Base-by-base conservation (phyloP, 768 basidiomycete genomes). In the Mycena olivaceomarginata region DNA sequence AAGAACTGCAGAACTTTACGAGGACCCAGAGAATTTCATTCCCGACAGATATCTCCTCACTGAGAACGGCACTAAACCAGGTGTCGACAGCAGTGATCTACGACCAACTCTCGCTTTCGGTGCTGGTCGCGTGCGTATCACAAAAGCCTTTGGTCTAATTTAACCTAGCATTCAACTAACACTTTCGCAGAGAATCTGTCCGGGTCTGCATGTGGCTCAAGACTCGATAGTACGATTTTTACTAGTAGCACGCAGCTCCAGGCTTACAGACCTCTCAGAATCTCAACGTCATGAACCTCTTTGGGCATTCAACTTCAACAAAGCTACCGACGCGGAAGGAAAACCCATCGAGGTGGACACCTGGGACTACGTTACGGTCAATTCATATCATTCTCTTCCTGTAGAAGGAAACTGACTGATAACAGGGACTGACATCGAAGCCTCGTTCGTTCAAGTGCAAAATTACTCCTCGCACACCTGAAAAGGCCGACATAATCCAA, bases 261-360 rank as follows among this genome's bases (percentile, higher is more conserved):
- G 46, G 25, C 11, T 71, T 20, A 70, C 60, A 11, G 9, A 43
- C 15, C 10, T 37, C 25, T 9, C 25, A 76, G 75, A 76, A 72
- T 41, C 71, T 85, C 37, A 82, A 81, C 63, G 74, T 74, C 11
- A 82, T 83, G 80, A 82, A 81, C 60, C 78, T 85, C 18, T 85
- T 8, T 85, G 84, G 84, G 82, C 82, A 2, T 85, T 85, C 78
- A 68, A 82, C 40, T 85, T 84, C 73, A 75, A 11, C 20, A 53
- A 70, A 1, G 72, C 46, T 22, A 66, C 72, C 41, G 70, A 74
- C 64, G 51, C 51, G 18, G 6, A 45, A 20, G 69, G 69, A 18
- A 63, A 68, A 5, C 45, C 74, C 37, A 75, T 83, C 37, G 51
- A 68, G 31, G 51, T 72, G 43, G 80, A 82, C 67, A 62, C 70